Base-by-base conservation (phyloP, 1,284 basidiomycete species). In the Trichosporon sp. region DNA sequence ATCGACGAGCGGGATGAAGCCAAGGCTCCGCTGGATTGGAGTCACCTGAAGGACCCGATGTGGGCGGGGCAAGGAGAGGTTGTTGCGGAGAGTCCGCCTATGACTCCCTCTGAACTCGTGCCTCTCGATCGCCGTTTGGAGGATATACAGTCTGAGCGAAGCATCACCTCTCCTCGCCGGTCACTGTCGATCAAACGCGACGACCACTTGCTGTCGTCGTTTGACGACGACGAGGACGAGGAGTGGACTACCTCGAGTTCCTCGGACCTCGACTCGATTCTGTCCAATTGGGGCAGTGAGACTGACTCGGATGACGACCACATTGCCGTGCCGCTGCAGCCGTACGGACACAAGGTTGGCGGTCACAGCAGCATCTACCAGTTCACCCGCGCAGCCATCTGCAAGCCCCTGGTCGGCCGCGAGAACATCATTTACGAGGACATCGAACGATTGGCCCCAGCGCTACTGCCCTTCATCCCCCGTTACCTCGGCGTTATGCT, bases 351-450 rank as follows among this genome's bases (percentile, higher is more conserved):
- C 75, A 95, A 98, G 80, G 95, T 99, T 25, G 95, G 95, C 46
- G 95, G 95, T 1, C 95, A 99, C 79, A 92, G 87, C 71, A 90
- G 92, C 66, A 97, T 99, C 74, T 99, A 99, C 82, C 95, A 95
- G 78, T 99, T 99, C 74, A 98, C 95, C 2, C 92, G 93, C 71
- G 86, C 94, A 61, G 95, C 96, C 10, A 94, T 99, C 19, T 99
- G 95, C 85, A 99, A 99, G 92, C 95, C 95, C 19, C 86, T 99
- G 9, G 93, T 97, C 14, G 94, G 92, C 21, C 87, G 94, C 58
- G 95, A 99, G 81, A 99, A 99, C 77, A 84, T 97, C 58, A 98
- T 99, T 76, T 99, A 99, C 78, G 95, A 99, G 79, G 88, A 94
- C 1, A 92, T 98, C 19, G 95, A 99, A 79, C 85, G 88, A 23